Evolutionary conservation across 2,329 filamentous ascomycete genomes (phyloP).

Genomic region (Chaetomiaceae sp.): DNA sequence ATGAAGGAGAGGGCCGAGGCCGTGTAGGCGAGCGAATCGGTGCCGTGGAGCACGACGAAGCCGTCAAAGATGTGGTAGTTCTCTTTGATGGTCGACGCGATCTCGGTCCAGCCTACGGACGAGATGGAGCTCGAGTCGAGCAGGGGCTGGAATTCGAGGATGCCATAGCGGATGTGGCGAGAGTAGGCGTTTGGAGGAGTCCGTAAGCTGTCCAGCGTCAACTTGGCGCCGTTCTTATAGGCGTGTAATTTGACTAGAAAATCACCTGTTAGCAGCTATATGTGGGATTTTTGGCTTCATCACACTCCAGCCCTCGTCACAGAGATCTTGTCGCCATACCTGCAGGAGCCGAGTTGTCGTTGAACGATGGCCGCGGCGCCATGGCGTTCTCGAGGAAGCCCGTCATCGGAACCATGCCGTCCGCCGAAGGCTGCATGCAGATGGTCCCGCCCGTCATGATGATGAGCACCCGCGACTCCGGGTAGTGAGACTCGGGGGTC

Average conservation of each 20-base stretch:
- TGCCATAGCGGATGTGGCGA: constrained; percentile 75
- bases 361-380: constrained; percentile 78
- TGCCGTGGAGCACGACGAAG: constrained; percentile 87
- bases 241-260: constrained; percentile 47
- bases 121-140: constrained; percentile 90
- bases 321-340: too few species aligned
- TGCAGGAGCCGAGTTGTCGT: constrained; percentile 62
- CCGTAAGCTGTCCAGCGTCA: constrained; percentile 62
- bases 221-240: constrained; percentile 45
- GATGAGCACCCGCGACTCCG: constrained; percentile 78
- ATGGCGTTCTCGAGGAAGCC: constrained; percentile 81
- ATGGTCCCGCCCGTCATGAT: constrained; percentile 90
- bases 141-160: constrained; percentile 77
- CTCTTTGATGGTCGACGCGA: constrained; percentile 70
- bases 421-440: constrained; percentile 79
- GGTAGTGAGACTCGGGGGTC: constrained; percentile 31
- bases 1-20: constrained; percentile 90
- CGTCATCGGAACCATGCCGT: constrained; percentile 74
- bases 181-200: constrained; percentile 78
- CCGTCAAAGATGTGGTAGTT: constrained; percentile 89
- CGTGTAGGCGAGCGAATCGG: constrained; percentile 84
- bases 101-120: constrained; percentile 78
- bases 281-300: neutral
- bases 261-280: too few species aligned
- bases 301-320: neutral